Conservation (phyloP, 495 filamentous ascomycete species). For the Penicillium taxi region DNA sequence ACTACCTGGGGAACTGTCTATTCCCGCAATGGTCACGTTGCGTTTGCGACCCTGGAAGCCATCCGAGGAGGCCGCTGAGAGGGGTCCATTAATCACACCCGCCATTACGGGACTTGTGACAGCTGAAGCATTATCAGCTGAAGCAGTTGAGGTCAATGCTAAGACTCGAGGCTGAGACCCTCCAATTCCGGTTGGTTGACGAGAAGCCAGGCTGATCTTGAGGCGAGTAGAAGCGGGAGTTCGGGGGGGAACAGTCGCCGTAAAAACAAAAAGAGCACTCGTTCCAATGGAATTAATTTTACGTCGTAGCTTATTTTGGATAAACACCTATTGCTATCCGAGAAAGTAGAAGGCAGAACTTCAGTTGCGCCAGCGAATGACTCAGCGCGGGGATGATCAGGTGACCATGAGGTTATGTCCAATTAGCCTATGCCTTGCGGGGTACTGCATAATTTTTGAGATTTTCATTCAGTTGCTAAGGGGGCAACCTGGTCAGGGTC, state of each 20-base stretch:
- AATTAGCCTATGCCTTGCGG: no score
- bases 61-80: constrained; percentile 28
- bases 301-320: no score
- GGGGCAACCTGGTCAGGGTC: no score
- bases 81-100: constrained; percentile 31
- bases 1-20: constrained; percentile 66
- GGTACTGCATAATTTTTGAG: no score
- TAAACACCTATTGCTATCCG: no score
- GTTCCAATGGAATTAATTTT: no score
- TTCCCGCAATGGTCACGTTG: constrained; percentile 37
- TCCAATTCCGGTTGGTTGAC: constrained; percentile 33
- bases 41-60: constrained; percentile 37
- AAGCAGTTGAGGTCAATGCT: constrained; percentile 20
- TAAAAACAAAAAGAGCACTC: constrained; percentile 5
- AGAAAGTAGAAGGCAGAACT: no score
- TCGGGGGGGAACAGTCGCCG: constrained; percentile 6
- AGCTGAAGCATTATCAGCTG: constrained; percentile 32
- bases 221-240: constrained; percentile 4
- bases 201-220: constrained; percentile 37
- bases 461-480: no score
- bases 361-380: constrained; percentile 2
- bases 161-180: constrained; percentile 25
- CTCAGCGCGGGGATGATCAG: constrained; percentile 3
- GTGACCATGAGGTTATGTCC: no score
- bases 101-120: constrained; percentile 39